phyloP scores from a whole-genome alignment of 2,329 filamentous ascomycete species.

The Stylonectria norvegica region DNA sequence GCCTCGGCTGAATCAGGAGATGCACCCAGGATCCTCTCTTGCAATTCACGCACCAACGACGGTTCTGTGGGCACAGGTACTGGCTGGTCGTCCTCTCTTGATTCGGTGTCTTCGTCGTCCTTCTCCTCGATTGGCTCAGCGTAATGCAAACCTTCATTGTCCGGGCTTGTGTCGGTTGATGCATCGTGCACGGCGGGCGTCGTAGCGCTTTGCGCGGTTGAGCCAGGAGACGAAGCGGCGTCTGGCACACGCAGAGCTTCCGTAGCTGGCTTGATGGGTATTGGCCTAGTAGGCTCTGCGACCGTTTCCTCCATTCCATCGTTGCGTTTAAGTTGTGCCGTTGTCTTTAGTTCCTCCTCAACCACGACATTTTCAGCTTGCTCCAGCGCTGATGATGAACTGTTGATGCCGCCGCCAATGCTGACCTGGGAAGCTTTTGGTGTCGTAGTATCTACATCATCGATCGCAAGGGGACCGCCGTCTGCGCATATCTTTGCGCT shows the following conservation, averaged over 20 bases:
- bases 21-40: constrained; percentile 20
- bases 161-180: constrained; percentile 72
- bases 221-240: constrained; percentile 54
- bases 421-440: constrained; percentile 9
- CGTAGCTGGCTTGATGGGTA: constrained; percentile 34
- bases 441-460: constrained; percentile 30
- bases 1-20: constrained; percentile 38
- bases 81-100: too few species aligned
- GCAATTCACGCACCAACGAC: constrained; percentile 16
- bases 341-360: too few species aligned
- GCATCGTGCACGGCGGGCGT: constrained; percentile 66
- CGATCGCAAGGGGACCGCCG: constrained; percentile 33
- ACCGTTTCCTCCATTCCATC: too few species aligned
- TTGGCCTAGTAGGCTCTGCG: constrained; percentile 5
- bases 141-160: constrained; percentile 61
- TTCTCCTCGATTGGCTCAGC: constrained; percentile 43
- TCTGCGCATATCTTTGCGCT: constrained; percentile 7
- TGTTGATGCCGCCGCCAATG: too few species aligned
- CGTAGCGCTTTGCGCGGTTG: constrained; percentile 69
- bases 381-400: too few species aligned
- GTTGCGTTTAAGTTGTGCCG: too few species aligned
- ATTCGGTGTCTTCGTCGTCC: constrained; percentile 3
- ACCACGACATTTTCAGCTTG: too few species aligned
- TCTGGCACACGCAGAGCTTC: constrained; percentile 41
- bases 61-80: constrained; percentile 6